Conservation (phyloP, 2,329 filamentous ascomycete genomes). For the Monosporascus sp. region DNA sequence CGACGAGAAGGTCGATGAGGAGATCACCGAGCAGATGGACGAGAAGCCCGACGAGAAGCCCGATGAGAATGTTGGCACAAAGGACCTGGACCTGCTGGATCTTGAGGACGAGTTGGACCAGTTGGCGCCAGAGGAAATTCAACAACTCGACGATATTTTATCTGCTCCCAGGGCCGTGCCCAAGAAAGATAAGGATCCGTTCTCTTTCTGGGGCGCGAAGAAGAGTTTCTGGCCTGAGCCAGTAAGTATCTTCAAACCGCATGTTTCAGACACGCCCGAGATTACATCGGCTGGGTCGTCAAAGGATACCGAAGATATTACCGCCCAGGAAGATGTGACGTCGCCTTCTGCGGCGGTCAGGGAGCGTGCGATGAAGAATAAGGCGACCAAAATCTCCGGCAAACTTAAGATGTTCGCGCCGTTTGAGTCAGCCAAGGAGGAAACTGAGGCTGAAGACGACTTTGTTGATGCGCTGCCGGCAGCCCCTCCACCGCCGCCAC, state of each 20-base stretch:
- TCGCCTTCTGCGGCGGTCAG: slow-evolving; percentile 31
- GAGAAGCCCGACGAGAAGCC: slow-evolving; percentile 18
- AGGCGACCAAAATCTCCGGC: slow-evolving; percentile 49
- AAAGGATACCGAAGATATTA: slow-evolving; percentile 41
- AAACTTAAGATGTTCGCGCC: slow-evolving; percentile 52
- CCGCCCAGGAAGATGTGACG: slow-evolving; percentile 34
- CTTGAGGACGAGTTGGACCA: slow-evolving; percentile 15
- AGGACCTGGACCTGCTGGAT: slow-evolving; percentile 25
- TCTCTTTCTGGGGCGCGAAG: slow-evolving; percentile 54
- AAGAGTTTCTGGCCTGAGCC: slow-evolving; percentile 30
- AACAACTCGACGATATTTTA: slow-evolving; percentile 23
- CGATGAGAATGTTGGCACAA: slow-evolving; percentile 17
- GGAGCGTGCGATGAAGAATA: slow-evolving; percentile 42
- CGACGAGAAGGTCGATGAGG: slow-evolving; percentile 15
- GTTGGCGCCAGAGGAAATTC: not conserved
- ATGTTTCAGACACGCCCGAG: slow-evolving; percentile 30
- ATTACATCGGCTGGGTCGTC: slow-evolving; percentile 48
- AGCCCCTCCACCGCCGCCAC: slow-evolving; percentile 35
- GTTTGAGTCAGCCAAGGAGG: slow-evolving; percentile 29
- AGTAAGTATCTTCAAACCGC: slow-evolving; percentile 20
- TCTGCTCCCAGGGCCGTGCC: slow-evolving; percentile 18
- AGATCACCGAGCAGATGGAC: slow-evolving; percentile 18
- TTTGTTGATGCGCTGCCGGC: slow-evolving; percentile 31
- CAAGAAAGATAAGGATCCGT: slow-evolving; percentile 32
- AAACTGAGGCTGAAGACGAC: slow-evolving; percentile 13